Evolutionary conservation across 2,329 filamentous ascomycete genomes (phyloP), one percentile per base, ranked within the genome.

Genomic region (Claviceps monticola): DNA sequence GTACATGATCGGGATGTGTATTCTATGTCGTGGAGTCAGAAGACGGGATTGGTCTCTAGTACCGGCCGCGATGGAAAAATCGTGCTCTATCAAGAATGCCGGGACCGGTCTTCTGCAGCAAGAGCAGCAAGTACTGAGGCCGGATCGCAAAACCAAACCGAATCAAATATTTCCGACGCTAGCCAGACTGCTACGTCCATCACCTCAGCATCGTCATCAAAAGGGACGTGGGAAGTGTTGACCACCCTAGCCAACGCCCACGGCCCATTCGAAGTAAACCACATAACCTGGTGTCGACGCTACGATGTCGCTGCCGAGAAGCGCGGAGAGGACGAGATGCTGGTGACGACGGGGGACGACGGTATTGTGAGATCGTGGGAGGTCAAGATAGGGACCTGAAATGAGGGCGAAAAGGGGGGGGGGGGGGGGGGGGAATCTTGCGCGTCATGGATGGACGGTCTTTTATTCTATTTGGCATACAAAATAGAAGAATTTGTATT

Each of bases 241-340:
- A 79, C 81, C 0, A 77, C 78, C n/a, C 63, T 86, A 1, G 74
- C 83, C 47, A 83, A 83, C 37, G 87, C 84, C 2, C 93, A 98
- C 65, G 90, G 88, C 1, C 87, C 94, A 2, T 96, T 91, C 62
- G 93, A 98, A 68, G 77, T 97, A 56, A 98, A 98, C 62, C 89
- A 96, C 66, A 78, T 93, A 48, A 82, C 80, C 2, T 98, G 93
- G 93, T 89, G 88, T 57, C 79, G 76, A 59, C 76, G 90, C 53
- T 85, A 80, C 53, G 89, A 95, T 64, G 74, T 74, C 48, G 83
- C 71, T 1, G 68, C 68, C 1, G 75, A 75, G 62, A 73, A 69
- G 56, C 74, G 67, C 51, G 73, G 74, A 3, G 66, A 72, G 23
- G 88, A 95, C 60, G 91, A 97, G 69, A 84, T 96, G 64, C 73